Conservation (phyloP, 768 basidiomycete species). For the Termitomyces sp. region DNA sequence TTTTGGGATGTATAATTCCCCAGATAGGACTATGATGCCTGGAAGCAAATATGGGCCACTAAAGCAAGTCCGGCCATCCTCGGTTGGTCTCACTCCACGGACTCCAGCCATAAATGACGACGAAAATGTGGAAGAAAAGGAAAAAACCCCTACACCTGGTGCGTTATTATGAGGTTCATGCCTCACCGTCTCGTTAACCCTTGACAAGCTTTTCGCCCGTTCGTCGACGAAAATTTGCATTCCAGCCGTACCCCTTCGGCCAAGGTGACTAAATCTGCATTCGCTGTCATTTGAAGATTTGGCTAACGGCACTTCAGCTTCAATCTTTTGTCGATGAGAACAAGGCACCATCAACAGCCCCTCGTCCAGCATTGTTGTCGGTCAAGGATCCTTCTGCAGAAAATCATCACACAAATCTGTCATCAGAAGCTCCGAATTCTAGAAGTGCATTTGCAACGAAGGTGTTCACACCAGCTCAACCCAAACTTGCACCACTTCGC, state of each 20-base stretch:
- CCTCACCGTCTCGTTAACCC: slow-evolving; percentile 17
- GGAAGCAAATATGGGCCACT: slow-evolving; percentile 77
- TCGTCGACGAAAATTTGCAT: slow-evolving; percentile 59
- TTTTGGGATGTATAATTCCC: slow-evolving; percentile 94
- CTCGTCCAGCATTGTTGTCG: slow-evolving; percentile 49
- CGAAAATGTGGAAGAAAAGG: slow-evolving; percentile 26
- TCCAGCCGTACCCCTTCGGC: slow-evolving; percentile 43
- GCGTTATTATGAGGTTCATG: slow-evolving; percentile 9
- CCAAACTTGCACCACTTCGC: slow-evolving; percentile 40
- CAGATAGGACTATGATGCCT: slow-evolving; percentile 68
- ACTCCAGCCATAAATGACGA: slow-evolving; percentile 34
- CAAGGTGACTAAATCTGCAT: slow-evolving; percentile 32
- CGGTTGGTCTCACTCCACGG: slow-evolving; percentile 37
- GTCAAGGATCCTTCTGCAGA: slow-evolving; percentile 40
- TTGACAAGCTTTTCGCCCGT: slow-evolving; percentile 60
- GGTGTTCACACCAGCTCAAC: slow-evolving; percentile 62
- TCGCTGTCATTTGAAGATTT: slow-evolving; percentile 14
- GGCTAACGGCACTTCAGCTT: slow-evolving; percentile 42
- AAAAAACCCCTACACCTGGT: slow-evolving; percentile 40
- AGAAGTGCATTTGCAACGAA: slow-evolving; percentile 51
- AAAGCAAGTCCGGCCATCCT: slow-evolving; percentile 62
- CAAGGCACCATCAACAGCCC: slow-evolving; percentile 40
- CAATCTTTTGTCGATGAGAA: slow-evolving; percentile 61
- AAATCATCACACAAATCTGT: slow-evolving; percentile 18
- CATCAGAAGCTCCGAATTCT: slow-evolving; percentile 34